A percentile compares a stretch with the other conserved stretches of the same genome.
phyloP scores from a whole-genome alignment of 2,329 filamentous ascomycete species.

The Epichloe elymi region DNA sequence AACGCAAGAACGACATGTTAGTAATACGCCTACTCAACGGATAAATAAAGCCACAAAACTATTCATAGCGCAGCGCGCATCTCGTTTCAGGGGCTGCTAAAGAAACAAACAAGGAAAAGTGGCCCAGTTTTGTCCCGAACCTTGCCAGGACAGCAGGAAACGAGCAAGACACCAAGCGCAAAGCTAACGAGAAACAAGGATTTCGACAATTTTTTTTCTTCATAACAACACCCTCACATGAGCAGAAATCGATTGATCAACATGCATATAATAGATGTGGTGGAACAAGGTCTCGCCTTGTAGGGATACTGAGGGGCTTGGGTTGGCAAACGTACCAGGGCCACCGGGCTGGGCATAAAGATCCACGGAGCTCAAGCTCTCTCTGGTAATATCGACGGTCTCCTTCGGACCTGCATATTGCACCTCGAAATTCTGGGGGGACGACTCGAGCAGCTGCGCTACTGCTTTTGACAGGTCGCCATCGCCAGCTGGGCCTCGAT shows the following conservation, averaged over 20 bases:
- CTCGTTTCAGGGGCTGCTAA: not conserved
- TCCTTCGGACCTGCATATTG: constrained; percentile 11
- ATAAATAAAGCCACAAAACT: not conserved
- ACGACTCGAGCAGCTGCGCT: constrained; percentile 11
- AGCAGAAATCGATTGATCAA: not conserved
- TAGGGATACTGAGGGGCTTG: not conserved
- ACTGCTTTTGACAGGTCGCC: constrained; percentile 11
- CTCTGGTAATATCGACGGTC: constrained; percentile 7
- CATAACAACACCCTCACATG: not conserved
- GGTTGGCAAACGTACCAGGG: constrained; percentile 6
- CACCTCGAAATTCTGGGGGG: constrained; percentile 10
- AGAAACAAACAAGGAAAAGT: not conserved
- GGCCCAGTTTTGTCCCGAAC: not conserved
- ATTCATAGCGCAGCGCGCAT: not conserved
- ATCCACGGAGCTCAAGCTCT: constrained; percentile 7
- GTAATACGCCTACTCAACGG: not conserved
- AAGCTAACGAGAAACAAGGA: not conserved
- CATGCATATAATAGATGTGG: not conserved
- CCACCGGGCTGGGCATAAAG: constrained; percentile 13
- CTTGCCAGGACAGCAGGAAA: not conserved
- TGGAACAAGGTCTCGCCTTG: not conserved
- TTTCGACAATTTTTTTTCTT: not conserved
- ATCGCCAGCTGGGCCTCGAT: constrained; percentile 10
- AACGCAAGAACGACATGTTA: not conserved
- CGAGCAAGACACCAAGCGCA: not conserved